Conservation (phyloP, 495 filamentous ascomycete genomes). For the Neurospora sp. region DNA sequence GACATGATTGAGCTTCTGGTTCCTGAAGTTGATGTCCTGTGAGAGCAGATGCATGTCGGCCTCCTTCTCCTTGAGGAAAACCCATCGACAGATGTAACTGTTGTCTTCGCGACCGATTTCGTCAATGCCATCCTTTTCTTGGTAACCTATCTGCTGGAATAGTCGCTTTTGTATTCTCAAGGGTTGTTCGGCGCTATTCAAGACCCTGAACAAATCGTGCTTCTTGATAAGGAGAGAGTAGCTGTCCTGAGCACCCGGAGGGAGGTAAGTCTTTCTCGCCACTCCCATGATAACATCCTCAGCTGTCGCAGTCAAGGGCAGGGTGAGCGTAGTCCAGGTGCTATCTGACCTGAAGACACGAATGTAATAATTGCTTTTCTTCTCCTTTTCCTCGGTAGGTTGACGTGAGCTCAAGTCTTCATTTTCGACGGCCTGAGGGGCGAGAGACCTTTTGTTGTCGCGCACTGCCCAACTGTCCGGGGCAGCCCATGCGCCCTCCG, state of each 20-base stretch:
- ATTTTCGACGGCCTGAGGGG: conserved; percentile 49
- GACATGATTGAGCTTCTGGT: conserved; percentile 85
- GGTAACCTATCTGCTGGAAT: conserved; percentile 86
- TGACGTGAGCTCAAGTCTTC: conserved; percentile 44
- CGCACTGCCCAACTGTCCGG: conserved; percentile 92
- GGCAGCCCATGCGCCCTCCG: conserved; percentile 61
- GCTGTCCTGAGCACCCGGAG: conserved; percentile 70
- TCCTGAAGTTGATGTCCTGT: conserved; percentile 70
- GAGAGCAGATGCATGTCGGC: conserved; percentile 54
- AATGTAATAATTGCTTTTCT: conserved; percentile 68
- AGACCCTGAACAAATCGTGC: conserved; percentile 76
- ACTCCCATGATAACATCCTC: conserved; percentile 72
- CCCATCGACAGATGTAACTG: conserved; percentile 90
- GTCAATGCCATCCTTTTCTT: conserved; percentile 75
- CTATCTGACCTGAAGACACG: conserved; percentile 91
- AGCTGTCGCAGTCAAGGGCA: conserved; percentile 71
- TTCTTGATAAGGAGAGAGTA: conserved; percentile 94
- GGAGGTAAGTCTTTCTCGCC: conserved; percentile 82
- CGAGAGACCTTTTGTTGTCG: conserved; percentile 37
- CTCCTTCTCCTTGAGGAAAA: conserved; percentile 80
- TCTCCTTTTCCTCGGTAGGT: conserved; percentile 38
- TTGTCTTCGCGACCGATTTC: conserved; percentile 97
- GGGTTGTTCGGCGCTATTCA: conserved; percentile 68
- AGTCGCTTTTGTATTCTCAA: conserved; percentile 88
- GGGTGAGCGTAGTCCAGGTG: conserved; percentile 85